These are phyloP conservation scores for Tetrapisispora arboricola DNA, from an alignment of 805 yeast species.

Conservation along the genomic window DNA sequence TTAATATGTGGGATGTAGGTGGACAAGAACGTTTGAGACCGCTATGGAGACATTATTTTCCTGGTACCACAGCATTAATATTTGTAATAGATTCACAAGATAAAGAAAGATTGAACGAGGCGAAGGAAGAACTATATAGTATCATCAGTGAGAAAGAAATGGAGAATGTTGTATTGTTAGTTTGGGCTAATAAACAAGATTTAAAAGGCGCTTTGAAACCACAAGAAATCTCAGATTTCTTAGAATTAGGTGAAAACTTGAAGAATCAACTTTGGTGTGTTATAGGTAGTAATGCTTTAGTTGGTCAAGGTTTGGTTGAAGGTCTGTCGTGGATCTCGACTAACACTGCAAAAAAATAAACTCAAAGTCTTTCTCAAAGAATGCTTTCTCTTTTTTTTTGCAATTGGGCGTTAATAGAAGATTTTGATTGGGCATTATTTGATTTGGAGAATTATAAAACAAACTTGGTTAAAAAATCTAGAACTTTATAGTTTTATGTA, in stretches of 20 bases:
- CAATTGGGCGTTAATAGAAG: too few species aligned
- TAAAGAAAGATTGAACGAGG: conserved; percentile 58
- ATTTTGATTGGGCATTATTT: too few species aligned
- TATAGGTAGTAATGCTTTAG: conserved; percentile 80
- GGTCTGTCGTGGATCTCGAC: conserved; percentile 79
- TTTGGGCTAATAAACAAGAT: conserved; percentile 86
- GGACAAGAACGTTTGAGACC: conserved; percentile 91
- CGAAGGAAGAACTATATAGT: conserved; percentile 65
- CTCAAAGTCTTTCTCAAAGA: neutral
- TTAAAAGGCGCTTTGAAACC: conserved; percentile 62
- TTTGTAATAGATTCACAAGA: conserved; percentile 86
- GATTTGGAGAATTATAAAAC: too few species aligned
- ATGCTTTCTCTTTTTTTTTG: too few species aligned
- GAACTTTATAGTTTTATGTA: neutral
- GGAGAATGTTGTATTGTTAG: conserved; percentile 66
- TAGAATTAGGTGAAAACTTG: conserved; percentile 48
- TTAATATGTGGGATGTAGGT: conserved; percentile 93
- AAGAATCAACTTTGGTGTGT: conserved; percentile 80
- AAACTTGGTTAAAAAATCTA: too few species aligned
- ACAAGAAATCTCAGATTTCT: conserved; percentile 63
- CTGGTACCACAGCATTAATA: conserved; percentile 85
- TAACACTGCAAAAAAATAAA: conserved; percentile 32
- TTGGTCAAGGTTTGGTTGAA: conserved; percentile 84
- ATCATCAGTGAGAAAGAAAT: conserved; percentile 78
- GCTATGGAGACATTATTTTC: conserved; percentile 90